Base-by-base conservation (phyloP, 306 rosid genomes). In the Citrullus colocynthis region DNA sequence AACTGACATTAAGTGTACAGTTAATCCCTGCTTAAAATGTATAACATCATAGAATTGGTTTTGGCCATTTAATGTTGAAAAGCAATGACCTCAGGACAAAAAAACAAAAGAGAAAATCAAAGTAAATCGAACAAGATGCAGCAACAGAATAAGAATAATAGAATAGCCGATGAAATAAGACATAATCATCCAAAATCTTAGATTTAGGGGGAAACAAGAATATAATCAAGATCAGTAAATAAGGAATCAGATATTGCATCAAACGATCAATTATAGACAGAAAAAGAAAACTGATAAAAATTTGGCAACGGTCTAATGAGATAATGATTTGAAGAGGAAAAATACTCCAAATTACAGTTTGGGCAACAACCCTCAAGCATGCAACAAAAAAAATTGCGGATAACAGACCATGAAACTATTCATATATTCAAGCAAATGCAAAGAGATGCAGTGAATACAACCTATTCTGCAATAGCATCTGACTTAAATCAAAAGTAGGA, bases 1-100 rank as follows among this genome's bases (percentile, higher is more conserved):
- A 95, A 88, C 97, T 95, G 96, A 72, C 15, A 81, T 84, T 70
- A 74, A 74, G 56, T 32, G 62, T 51, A 73, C 56, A 18, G 77
- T 73, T 73, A 73, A 51, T 73, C 61, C 77, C 77, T 73, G 77
- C 58, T 51, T 58, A 39, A 21, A 75, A 82, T 18, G 65, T 56
- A 75, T 30, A 57, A 58, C 24, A 32, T 51, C 62, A 54, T 54
- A 74, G 49, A 34, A 55, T 74, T 52, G 61, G 78, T 54, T 52
- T 52, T 34, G 78, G 63, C 62, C 78, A 74, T 74, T 52, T 32
- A 18, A 32, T 10, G 60, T 20, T 32, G 63, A 54, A 70, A 52
- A 52, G 48, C 10, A 74, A 52, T 34, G 49, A 52, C 51, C 77
- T 34, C 24, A 17, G 21, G 20, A 16, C 9, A 67, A 14, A 66